phyloP scores from a whole-genome alignment of 1,139 yeast genomes.

The Wickerhamomyces sp. region DNA sequence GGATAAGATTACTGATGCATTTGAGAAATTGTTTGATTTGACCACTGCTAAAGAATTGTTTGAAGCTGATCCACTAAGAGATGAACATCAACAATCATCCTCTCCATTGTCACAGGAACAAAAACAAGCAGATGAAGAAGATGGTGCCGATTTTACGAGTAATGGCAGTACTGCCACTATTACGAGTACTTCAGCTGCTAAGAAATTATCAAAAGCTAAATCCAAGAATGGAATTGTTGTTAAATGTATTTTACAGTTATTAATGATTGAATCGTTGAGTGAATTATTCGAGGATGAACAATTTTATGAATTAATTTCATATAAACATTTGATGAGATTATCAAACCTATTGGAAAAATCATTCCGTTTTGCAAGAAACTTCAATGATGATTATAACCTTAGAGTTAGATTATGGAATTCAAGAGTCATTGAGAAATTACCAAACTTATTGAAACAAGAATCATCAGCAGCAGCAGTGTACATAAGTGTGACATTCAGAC shows the following conservation, averaged over 20 bases:
- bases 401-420: slow-evolving; percentile 86
- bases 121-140: slow-evolving; percentile 18
- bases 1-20: slow-evolving; percentile 61
- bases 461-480: slow-evolving; percentile 86
- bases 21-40: slow-evolving; percentile 63
- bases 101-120: neutral
- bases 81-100: slow-evolving; percentile 21
- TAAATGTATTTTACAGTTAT: slow-evolving; percentile 83
- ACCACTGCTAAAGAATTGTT: slow-evolving; percentile 88
- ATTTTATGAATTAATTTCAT: slow-evolving; percentile 69
- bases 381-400: slow-evolving; percentile 84
- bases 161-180: slow-evolving; percentile 9
- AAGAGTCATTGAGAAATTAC: slow-evolving; percentile 87
- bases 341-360: slow-evolving; percentile 60
- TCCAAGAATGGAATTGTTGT: slow-evolving; percentile 79
- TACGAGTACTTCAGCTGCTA: slow-evolving; percentile 5
- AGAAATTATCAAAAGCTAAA: slow-evolving; percentile 25
- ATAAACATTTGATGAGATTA: slow-evolving; percentile 51
- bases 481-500: slow-evolving; percentile 71
- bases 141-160: slow-evolving; percentile 18
- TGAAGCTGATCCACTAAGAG: slow-evolving; percentile 57
- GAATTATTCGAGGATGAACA: slow-evolving; percentile 67
- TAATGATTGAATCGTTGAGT: slow-evolving; percentile 81
- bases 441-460: slow-evolving; percentile 89
- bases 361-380: slow-evolving; percentile 76